These are phyloP conservation scores for Aspergillus pseudoglaucus DNA, from an alignment of 2,329 filamentous ascomycete genomes.

Conservation along the genomic window DNA sequence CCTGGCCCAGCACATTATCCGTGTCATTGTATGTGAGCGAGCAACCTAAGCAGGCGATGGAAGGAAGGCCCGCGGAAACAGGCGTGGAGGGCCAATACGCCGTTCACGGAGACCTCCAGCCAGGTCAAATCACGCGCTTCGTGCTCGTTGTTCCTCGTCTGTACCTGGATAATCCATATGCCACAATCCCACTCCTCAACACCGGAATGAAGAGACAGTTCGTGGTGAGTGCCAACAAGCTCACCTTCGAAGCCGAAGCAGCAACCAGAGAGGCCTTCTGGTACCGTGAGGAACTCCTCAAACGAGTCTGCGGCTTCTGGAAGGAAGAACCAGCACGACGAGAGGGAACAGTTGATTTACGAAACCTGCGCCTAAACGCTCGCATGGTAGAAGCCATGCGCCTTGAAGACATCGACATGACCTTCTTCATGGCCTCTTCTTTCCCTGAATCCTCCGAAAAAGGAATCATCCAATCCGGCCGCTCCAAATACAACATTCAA, in stretches of 20 bases:
- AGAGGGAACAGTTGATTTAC: conserved; percentile 66
- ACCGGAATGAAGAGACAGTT: conserved; percentile 84
- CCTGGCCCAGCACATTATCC: conserved; percentile 74
- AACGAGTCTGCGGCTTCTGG: conserved; percentile 66
- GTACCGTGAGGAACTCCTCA: conserved; percentile 78
- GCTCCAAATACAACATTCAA: conserved; percentile 41
- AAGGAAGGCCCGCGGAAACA: conserved; percentile 9
- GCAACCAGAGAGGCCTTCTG: conserved; percentile 78
- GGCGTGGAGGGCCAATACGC: conserved; percentile 20
- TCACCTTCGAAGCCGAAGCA: conserved; percentile 72
- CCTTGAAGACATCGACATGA: conserved; percentile 69
- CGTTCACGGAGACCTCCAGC: conserved; percentile 45
- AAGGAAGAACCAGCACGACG: conserved; percentile 53
- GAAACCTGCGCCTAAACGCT: conserved; percentile 64
- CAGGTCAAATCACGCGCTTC: conserved; percentile 62
- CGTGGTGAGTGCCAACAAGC: conserved; percentile 73
- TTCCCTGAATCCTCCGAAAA: conserved; percentile 15
- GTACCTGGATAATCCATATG: conserved; percentile 69
- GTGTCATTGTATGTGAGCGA: conserved; percentile 52
- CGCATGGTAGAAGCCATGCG: conserved; percentile 80
- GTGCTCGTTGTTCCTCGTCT: conserved; percentile 70
- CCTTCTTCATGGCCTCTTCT: conserved; percentile 38
- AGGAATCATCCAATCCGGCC: conserved; percentile 36
- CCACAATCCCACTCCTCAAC: conserved; percentile 71
- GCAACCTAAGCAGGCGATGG: conserved; percentile 9